Evolutionary conservation across 495 filamentous ascomycete genomes (phyloP).

Genomic region (Penicillium lagena): DNA sequence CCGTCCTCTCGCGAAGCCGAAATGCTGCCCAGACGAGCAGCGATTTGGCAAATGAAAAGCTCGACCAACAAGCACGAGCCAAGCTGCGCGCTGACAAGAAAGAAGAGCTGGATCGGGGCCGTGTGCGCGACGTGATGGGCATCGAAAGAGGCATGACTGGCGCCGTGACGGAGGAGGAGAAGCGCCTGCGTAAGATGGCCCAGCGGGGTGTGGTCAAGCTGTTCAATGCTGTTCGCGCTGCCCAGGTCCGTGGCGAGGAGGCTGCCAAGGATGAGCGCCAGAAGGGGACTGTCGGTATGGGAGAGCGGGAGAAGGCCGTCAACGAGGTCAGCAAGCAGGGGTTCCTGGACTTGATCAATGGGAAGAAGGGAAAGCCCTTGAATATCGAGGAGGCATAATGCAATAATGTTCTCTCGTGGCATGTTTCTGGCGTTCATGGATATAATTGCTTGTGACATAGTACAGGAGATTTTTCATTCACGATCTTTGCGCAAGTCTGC

Average conservation of each 20-base stretch:
- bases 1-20: conserved; percentile 75
- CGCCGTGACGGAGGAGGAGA: conserved; percentile 70
- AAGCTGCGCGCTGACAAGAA: conserved; percentile 77
- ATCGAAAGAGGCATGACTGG: conserved; percentile 38
- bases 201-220: conserved; percentile 90
- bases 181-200: conserved; percentile 72
- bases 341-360: conserved; percentile 81
- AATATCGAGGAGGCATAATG: conserved; percentile 43
- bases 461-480: conserved; percentile 25
- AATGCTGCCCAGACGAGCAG: conserved; percentile 58
- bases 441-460: conserved; percentile 14
- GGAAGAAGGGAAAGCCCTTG: conserved; percentile 45
- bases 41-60: conserved; percentile 61
- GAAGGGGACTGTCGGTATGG: conserved; percentile 69
- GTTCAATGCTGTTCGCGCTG: conserved; percentile 90
- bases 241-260: conserved; percentile 77
- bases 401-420: conserved; percentile 12
- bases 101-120: conserved; percentile 74
- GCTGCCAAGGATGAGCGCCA: conserved; percentile 60
- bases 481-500: conserved; percentile 11
- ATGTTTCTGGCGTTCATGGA: conserved; percentile 35
- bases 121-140: conserved; percentile 77
- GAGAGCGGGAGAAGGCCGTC: conserved; percentile 70
- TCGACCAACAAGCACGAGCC: conserved; percentile 73
- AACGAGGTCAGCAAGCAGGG: conserved; percentile 95